These are phyloP conservation scores for Bassia scoparia DNA, from an alignment of 148 eudicot genomes.

Conservation along the genomic window DNA sequence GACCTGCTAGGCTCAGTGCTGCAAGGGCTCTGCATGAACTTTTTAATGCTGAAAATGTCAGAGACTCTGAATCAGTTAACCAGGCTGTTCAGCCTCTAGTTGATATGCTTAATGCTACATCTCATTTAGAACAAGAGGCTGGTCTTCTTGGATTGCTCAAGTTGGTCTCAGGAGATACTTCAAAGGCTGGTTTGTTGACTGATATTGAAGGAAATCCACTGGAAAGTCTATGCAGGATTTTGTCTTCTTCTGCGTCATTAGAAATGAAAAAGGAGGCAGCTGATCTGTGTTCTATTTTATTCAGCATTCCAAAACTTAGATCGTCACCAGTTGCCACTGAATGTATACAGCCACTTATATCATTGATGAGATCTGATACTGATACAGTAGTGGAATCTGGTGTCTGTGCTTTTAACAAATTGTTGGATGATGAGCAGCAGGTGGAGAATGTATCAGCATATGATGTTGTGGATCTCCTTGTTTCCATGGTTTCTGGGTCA, in stretches of 20 bases:
- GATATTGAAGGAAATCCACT: conserved; percentile 57
- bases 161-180: conserved; percentile 45
- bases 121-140: conserved; percentile 53
- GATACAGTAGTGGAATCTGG: conserved; percentile 57
- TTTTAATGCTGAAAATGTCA: conserved; percentile 53
- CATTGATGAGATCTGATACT: conserved; percentile 44
- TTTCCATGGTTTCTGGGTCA: conserved; percentile 62
- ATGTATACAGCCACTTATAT: conserved; percentile 59
- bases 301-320: conserved; percentile 51
- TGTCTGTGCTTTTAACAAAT: conserved; percentile 65
- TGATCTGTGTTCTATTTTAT: conserved; percentile 56
- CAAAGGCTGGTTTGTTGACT: conserved; percentile 43
- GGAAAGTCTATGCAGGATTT: conserved; percentile 45
- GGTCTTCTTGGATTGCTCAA: conserved; percentile 58
- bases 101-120: conserved; percentile 58
- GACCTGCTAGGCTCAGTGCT: conserved; percentile 66
- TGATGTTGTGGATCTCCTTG: conserved; percentile 55
- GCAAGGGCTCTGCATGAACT: conserved; percentile 67
- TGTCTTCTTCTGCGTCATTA: conserved; percentile 43
- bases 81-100: conserved; percentile 73
- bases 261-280: conserved; percentile 63
- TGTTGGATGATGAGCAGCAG: conserved; percentile 59
- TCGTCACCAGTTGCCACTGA: conserved; percentile 43
- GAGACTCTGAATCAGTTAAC: conserved; percentile 56
- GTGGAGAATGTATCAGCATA: conserved; percentile 45